Evolutionary conservation across 2,329 filamentous ascomycete genomes (phyloP).

Genomic region (Periconia digitata): DNA sequence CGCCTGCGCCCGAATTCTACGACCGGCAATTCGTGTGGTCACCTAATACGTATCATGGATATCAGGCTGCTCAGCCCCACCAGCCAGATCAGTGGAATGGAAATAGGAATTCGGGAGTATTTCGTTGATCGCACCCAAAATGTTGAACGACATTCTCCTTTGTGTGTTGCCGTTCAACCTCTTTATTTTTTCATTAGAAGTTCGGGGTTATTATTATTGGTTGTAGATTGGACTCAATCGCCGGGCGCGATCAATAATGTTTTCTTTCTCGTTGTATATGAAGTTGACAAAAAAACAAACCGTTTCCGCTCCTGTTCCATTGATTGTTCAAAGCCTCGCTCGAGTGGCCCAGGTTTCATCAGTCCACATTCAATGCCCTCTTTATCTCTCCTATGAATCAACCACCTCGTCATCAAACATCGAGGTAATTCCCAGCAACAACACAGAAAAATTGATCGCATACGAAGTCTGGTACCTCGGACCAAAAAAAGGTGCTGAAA

Average conservation of each 20-base stretch:
- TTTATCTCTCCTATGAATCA: conserved; percentile 14
- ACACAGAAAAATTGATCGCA: conserved; percentile 19
- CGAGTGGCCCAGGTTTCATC: background rate
- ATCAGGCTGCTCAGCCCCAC: conserved; percentile 20
- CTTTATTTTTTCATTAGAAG: too few species aligned
- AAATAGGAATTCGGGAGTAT: conserved; percentile 22
- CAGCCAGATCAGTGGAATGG: conserved; percentile 31
- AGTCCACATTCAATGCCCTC: background rate
- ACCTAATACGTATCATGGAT: conserved; percentile 24
- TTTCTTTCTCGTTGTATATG: too few species aligned
- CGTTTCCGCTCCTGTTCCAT: too few species aligned
- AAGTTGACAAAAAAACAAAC: too few species aligned
- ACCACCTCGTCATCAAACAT: conserved; percentile 17
- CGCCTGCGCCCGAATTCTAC: conserved; percentile 25
- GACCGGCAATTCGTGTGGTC: conserved; percentile 30
- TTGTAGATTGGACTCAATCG: too few species aligned
- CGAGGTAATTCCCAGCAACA: conserved; percentile 18
- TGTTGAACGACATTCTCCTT: background rate
- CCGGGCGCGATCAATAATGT: too few species aligned
- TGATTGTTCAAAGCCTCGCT: too few species aligned
- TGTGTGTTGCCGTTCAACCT: too few species aligned
- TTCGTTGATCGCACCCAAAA: conserved; percentile 8
- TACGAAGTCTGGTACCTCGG: conserved; percentile 20
- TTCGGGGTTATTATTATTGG: too few species aligned
- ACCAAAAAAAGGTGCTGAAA: conserved; percentile 11